Evolutionary conservation across 768 basidiomycete genomes (phyloP).

Genomic region (Calocera viscosa): DNA sequence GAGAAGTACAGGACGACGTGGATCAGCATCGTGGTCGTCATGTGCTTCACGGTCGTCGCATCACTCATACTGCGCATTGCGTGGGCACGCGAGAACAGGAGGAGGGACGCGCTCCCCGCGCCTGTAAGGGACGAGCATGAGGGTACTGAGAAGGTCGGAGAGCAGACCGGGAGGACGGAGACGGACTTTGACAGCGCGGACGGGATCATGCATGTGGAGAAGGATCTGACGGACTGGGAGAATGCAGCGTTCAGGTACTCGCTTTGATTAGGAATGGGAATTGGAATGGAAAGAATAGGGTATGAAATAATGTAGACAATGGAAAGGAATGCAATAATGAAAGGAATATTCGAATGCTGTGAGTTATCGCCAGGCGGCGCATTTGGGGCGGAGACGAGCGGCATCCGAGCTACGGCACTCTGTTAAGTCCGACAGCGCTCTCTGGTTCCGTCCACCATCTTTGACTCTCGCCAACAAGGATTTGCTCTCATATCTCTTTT

Average conservation of each 20-base stretch:
- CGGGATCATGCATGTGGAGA: conserved; percentile 12
- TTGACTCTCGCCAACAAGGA: no score
- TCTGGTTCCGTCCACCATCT: no score
- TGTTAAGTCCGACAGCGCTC: no score
- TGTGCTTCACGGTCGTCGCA: conserved; percentile 20
- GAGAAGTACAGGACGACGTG: conserved; percentile 29
- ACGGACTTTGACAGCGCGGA: conserved; percentile 12
- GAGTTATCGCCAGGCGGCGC: no score
- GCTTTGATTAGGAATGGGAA: conserved; percentile 13
- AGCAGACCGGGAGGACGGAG: conserved; percentile 8
- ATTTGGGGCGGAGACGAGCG: no score
- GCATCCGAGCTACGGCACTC: no score
- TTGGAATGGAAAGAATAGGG: neutral
- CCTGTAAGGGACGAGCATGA: conserved; percentile 1
- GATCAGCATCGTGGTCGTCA: conserved; percentile 26
- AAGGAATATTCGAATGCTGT: no score
- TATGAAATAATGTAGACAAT: neutral
- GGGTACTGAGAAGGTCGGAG: neutral
- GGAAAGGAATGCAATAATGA: no score
- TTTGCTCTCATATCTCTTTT: no score
- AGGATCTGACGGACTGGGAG: conserved; percentile 24
- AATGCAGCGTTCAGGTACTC: conserved; percentile 21
- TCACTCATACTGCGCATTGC: conserved; percentile 19
- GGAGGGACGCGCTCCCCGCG: conserved; percentile 15
- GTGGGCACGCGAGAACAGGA: conserved; percentile 21